A percentile compares a stretch with the other conserved stretches of the same genome.
phyloP scores from a whole-genome alignment of 805 yeast genomes.

The Schwanniomyces pseudopolymorphus region DNA sequence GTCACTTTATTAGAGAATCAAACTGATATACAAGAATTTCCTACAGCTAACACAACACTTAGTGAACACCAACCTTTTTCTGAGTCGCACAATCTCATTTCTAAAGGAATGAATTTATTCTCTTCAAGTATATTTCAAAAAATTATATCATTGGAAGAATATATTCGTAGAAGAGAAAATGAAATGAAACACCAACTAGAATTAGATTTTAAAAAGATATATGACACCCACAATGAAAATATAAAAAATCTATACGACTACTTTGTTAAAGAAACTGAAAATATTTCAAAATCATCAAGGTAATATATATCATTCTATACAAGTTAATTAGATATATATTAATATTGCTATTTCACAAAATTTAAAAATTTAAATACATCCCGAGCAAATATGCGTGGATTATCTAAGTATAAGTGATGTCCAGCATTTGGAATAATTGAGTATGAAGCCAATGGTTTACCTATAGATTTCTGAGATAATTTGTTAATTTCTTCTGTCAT shows the following conservation, averaged over 20 bases:
- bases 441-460: conserved; percentile 27
- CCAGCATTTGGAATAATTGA: conserved; percentile 45
- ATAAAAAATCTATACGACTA: conserved; percentile 7
- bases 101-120: conserved; percentile 9
- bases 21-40: not conserved
- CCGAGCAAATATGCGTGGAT: conserved; percentile 36
- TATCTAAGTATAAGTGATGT: conserved; percentile 56
- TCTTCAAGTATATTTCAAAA: conserved; percentile 10
- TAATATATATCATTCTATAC: not conserved
- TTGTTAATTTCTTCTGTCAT: conserved; percentile 32
- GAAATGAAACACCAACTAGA: conserved; percentile 12
- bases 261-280: conserved; percentile 6
- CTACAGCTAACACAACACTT: conserved; percentile 6
- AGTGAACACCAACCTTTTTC: not conserved
- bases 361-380: conserved; percentile 33
- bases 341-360: conserved; percentile 12
- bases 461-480: conserved; percentile 29
- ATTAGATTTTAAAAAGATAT: conserved; percentile 10
- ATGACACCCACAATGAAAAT: conserved; percentile 4
- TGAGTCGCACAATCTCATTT: conserved; percentile 6
- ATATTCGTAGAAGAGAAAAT: conserved; percentile 7
- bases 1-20: not conserved
- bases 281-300: conserved; percentile 3
- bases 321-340: not conserved
- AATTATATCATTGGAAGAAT: conserved; percentile 11